Evolutionary conservation across 352 stramenopile species (phyloP), one percentile per base, ranked within the genome.

Genomic region (Phytophthora cryptogea): DNA sequence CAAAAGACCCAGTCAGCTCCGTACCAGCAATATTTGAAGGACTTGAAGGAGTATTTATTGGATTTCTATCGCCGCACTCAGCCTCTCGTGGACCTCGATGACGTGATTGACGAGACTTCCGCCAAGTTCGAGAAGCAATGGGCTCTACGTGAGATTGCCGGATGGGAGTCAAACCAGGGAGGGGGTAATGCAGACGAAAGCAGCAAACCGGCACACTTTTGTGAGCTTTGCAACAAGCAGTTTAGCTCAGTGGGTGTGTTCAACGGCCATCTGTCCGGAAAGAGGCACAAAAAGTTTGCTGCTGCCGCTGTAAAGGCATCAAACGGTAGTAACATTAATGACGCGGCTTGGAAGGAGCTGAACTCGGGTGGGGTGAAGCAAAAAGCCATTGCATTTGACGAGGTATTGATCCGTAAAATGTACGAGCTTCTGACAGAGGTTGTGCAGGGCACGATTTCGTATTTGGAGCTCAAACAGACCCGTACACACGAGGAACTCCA

Each of bases 11-110:
- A 65, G 8, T 87, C 87, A 14, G 37, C 28, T 23, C 72, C 66
- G 51, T 91, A 86, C 56, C 70, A 92, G 53, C 48, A 66, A 54
- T 95, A 95, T 57, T 47, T 96, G 36, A 62, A 66, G 8, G 81
- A 90, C 26, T 73, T 96, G 43, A 89, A 90, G 59, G 55, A 57
- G 50, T 96, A 96, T 70, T 72, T 96, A 63, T 74, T 90, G 48
- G 79, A 80, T 43, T 96, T 96, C 52, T 95, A 96, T 67, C 78
- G 80, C 26, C 86, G 88, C 54, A 93, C 88, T 35, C 88, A 96
- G 65, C 86, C 88, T 55, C 84, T 96, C 13, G 85, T 95, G 61
- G 86, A 94, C 42, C 57, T 96, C 6, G 86, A 95, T 50, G 87
- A 95, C 41, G 81, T 95, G 39, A 74, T 95, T 26, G 80, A 82